Percentiles rank a stretch among this genome's conserved stretches.
Conservation (phyloP, 257 asterid species). For the Asclepias syriaca region DNA sequence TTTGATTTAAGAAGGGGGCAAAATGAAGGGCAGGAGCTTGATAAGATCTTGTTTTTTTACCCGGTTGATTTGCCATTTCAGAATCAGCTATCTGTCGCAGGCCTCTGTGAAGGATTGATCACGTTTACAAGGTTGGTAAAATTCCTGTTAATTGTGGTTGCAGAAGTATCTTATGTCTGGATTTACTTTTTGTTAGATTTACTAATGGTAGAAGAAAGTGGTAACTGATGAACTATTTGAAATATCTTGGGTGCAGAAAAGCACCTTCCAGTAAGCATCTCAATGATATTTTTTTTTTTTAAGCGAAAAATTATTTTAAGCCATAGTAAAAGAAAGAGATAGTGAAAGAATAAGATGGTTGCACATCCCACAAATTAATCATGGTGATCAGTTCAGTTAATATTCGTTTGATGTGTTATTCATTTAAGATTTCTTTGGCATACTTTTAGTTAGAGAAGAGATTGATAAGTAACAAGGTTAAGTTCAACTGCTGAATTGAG, state of each 20-base stretch:
- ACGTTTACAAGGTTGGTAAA: conserved; percentile 73
- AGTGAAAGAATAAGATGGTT: neutral
- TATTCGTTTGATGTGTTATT: neutral
- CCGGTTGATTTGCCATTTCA: conserved; percentile 77
- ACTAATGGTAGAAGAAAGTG: neutral
- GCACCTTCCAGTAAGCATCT: neutral
- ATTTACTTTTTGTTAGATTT: neutral
- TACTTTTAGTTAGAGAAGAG: neutral
- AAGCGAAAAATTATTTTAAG: neutral
- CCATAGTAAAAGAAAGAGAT: neutral
- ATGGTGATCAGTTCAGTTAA: neutral
- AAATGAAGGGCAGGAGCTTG: conserved; percentile 93
- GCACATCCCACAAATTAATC: neutral
- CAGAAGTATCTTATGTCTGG: neutral
- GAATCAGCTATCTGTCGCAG: conserved; percentile 79
- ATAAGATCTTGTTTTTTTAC: conserved; percentile 86
- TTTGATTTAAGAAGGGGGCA: conserved; percentile 98
- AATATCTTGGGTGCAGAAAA: neutral
- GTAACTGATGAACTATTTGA: neutral
- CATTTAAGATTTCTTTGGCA: neutral
- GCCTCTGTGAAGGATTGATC: conserved; percentile 88
- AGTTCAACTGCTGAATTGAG: neutral
- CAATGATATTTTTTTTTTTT: neutral
- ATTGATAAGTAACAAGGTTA: neutral
- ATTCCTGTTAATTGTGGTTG: neutral